Base-by-base conservation (phyloP, 495 filamentous ascomycete species). In the Pyrenula aspistea region DNA sequence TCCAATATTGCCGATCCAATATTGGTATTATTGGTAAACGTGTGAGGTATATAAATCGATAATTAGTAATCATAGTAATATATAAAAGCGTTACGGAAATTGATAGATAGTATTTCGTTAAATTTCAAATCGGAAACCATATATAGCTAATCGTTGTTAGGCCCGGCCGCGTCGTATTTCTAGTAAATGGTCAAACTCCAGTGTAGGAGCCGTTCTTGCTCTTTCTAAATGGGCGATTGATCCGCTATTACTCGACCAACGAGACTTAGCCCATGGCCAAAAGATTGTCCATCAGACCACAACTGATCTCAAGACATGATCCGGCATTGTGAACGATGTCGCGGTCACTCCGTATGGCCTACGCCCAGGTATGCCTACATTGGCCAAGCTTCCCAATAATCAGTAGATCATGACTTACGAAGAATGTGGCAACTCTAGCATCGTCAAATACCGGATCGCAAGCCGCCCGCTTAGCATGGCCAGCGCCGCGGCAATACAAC, bases 161-260 rank as follows among this genome's bases (percentile, higher is more conserved):
- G n/a, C n/a, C n/a, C n/a, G n/a, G n/a, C n/a, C n/a, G n/a, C n/a
- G n/a, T n/a, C n/a, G n/a, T n/a, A n/a, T n/a, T n/a, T 42, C 82
- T 85, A 0, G 70, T 75, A 55, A 86, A 87, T 64, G 84, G 83
- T 2, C 55, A 77, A 36, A 84, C 82, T 0, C 82, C 84, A 1
- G 77, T 88, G 2, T 88, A 84, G 85, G 85, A 89, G 65, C 85
- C 85, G 0, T 86, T 83, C 63, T 64, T 88, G 22, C 60, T 87
- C 68, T 59, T 63, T 21, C 62, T 75, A n/a, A 69, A 84, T 23
- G 69, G 75, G 50, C 71, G 80, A 56, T 65, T 88, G 21, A 74
- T 87, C 23, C 70, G 69, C 67, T 89, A 82, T 66, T 89, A 87
- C 67, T 80, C 2, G 85, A 89, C 62, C 84, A 87, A 61, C 73